Evolutionary conservation across 495 filamentous ascomycete species (phyloP).

Genomic region (Letharia lupina): DNA sequence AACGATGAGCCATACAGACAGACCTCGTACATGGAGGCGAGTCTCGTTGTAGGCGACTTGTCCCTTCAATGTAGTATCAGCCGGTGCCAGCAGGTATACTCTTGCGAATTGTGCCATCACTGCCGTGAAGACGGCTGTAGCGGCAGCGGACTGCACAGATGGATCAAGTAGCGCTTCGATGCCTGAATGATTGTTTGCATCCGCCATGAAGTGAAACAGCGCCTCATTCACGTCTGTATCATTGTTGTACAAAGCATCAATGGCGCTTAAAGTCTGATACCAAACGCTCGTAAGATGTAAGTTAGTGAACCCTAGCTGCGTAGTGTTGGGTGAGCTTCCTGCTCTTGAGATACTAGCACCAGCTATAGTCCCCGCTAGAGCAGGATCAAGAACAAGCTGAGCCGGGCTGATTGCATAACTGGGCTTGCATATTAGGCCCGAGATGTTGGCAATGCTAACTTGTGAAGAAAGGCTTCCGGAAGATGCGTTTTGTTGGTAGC

Average conservation of each 20-base stretch:
- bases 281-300: background rate
- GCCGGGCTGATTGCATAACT: background rate
- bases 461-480: background rate
- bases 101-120: constrained; percentile 2
- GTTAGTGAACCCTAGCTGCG: background rate
- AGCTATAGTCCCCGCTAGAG: background rate
- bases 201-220: constrained; percentile 2
- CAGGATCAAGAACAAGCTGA: background rate
- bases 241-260: background rate
- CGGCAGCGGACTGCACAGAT: background rate
- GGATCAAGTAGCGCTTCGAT: background rate
- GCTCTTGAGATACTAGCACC: background rate
- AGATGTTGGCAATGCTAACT: background rate
- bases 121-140: background rate
- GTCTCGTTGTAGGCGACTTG: background rate
- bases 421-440: background rate
- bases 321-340: background rate
- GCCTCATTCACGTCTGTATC: background rate
- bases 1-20: background rate
- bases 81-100: background rate
- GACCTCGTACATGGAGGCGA: background rate
- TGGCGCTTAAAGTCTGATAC: background rate
- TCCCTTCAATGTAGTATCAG: background rate
- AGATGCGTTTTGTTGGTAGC: background rate
- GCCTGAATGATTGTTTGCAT: constrained; percentile 1